These are phyloP conservation scores for Alternaria sp. DNA, from an alignment of 2,329 filamentous ascomycete genomes.

Conservation along the genomic window DNA sequence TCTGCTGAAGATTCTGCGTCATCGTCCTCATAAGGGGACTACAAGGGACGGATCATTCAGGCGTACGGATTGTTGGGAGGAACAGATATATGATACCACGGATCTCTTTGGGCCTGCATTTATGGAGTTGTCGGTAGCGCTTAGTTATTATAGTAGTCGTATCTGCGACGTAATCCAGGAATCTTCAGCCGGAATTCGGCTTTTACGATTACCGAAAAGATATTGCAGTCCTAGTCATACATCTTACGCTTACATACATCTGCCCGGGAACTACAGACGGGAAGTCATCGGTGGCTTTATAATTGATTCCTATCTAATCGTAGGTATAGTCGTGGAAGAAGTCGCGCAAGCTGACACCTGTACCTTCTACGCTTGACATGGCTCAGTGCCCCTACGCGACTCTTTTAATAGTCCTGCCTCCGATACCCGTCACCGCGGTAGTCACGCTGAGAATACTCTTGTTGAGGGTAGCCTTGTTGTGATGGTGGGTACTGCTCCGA, in stretches of 20 bases:
- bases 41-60: neutral
- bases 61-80: neutral
- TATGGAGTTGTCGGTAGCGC: slow-evolving; percentile 1
- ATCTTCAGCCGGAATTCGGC: neutral
- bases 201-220: neutral
- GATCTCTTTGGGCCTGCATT: slow-evolving; percentile 5
- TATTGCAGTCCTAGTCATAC: neutral
- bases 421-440: slow-evolving; percentile 14
- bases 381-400: neutral
- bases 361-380: neutral
- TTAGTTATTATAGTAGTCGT: neutral
- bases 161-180: neutral
- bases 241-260: neutral
- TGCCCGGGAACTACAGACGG: neutral
- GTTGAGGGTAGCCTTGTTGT: slow-evolving; percentile 11
- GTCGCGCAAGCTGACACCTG: neutral
- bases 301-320: neutral
- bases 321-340: neutral
- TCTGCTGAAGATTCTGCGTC: slow-evolving; percentile 38
- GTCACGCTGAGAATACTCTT: slow-evolving; percentile 8
- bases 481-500: slow-evolving; percentile 2
- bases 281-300: neutral
- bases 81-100: slow-evolving; percentile 11
- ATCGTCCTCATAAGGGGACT: slow-evolving; percentile 30
- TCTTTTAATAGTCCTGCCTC: slow-evolving; percentile 13